Base-by-base conservation (phyloP, 2,329 filamentous ascomycete genomes). In the Mycocentrospora acerina region DNA sequence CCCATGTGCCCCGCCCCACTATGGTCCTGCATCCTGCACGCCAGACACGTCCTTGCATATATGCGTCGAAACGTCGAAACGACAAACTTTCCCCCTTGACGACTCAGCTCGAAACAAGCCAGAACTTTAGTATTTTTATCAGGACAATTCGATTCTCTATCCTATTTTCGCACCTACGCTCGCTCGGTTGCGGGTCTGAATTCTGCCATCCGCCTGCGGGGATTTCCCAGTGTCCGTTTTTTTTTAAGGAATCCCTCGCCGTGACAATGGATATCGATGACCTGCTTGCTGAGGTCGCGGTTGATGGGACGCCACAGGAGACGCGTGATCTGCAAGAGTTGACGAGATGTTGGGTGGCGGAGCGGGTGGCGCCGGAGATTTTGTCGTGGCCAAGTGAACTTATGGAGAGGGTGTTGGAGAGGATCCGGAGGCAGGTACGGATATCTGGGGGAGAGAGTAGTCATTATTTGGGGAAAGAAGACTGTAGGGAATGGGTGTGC, bases 291-390 rank as follows among this genome's bases (percentile, higher is more conserved):
- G 72, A 75, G 26, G 71, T 77, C 22, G 64, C 70, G 9, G 63
- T 63, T 33, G 64, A 66, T n/a, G 59, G 60, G 1, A 49, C 73
- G 24, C 79, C 81, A 3, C 70, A 71, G 35, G 79, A 81, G 55
- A 83, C 78, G 28, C 78, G 82, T 59, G 91, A 97, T 69, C 78
- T 97, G 53, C 90, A 96, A 67, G 82, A 87, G 36, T 74, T 98
- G 54, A 96, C 91, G 54, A 85, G 91, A 58, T 86, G 85, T 57
- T 98, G 91, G 91, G 81, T 96, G 29, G 88, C 91, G 29, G 94
- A 98, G 69, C 82, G 93, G 54, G 88, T 86, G 40, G 85, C 89
- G 29, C 89, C 91, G 2, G 90, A 96, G 68, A 76, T 98, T n/a
- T 74, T 97, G 26, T 80, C 83, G 70, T 97, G 82, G 70, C 78